Evolutionary conservation across 2,329 filamentous ascomycete species (phyloP).

Genomic region (Talaromyces sp.): DNA sequence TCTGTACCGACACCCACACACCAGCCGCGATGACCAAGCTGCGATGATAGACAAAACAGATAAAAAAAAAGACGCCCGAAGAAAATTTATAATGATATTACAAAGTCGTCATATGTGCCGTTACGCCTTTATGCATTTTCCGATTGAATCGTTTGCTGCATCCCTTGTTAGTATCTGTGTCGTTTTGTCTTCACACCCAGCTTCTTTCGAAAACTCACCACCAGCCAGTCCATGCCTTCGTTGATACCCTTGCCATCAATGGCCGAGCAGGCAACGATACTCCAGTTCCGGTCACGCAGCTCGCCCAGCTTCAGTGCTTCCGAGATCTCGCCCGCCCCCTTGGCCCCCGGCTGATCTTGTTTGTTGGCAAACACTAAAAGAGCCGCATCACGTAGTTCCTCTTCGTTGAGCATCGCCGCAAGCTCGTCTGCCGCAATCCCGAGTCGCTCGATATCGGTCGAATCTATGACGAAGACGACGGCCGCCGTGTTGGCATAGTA

Average conservation of each 20-base stretch:
- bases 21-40: background rate
- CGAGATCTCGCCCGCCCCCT: constrained; percentile 93
- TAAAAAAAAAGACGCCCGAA: constrained; percentile 5
- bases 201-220: constrained; percentile 58
- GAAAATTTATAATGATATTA: constrained; percentile 9
- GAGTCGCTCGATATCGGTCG: constrained; percentile 91
- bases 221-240: constrained; percentile 99
- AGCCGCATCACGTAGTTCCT: constrained; percentile 87
- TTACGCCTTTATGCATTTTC: constrained; percentile 35
- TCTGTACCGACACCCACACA: background rate
- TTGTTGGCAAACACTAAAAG: constrained; percentile 97
- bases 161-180: background rate
- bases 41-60: background rate
- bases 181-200: background rate
- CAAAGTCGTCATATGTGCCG: constrained; percentile 12
- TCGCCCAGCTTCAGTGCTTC: constrained; percentile 87
- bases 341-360: constrained; percentile 94
- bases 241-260: constrained; percentile 91
- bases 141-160: constrained; percentile 39
- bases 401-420: constrained; percentile 91
- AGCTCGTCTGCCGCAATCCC: constrained; percentile 90
- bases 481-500: constrained; percentile 99
- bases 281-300: constrained; percentile 95
- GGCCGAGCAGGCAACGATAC: constrained; percentile 94
- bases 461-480: constrained; percentile 97